Base-by-base conservation (phyloP, 2,329 filamentous ascomycete genomes). In the Decorospora gaudefroyi region DNA sequence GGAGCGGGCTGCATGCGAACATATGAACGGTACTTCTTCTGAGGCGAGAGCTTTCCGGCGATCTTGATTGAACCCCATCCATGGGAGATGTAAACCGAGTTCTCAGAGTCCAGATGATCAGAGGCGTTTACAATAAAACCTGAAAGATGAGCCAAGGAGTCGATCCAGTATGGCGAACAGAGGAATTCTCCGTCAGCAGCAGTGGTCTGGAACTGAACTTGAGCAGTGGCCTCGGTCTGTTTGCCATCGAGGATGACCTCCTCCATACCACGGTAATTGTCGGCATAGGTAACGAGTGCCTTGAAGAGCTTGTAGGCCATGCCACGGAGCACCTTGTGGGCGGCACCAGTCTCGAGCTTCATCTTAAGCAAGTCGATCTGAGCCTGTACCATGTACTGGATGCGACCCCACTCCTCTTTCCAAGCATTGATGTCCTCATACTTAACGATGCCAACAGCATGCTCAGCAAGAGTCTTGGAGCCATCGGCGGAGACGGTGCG, bases 271-370 rank as follows among this genome's bases (percentile, higher is more conserved):
- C 78, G 75, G 66, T 79, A 83, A 57, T 76, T 79, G 44, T 76
- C 72, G 44, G 77, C 75, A 55, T 83, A 83, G 35, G 76, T 77
- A 25, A 82, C 80, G 21, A 82, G 71, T 39, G 78, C 74, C 60
- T 78, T 78, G 72, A 82, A 82, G 37, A 86, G 78, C 72, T 90
- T 91, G 78, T 93, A 93, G 10, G 86, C 85, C 73, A 90, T 81
- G 22, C 86, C 86, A 17, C 86, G 83, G 35, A 86, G 81, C 50
- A 90, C 80, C 71, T 87, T 86, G 65, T 87, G 86, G 18, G 86
- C 85, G 42, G 80, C 78, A 26, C 86, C 86, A 22, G 75, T 77
- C 57, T 80, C 73, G 42, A 86, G 84, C 46, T 82, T 85, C 50
- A 80, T 77, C 59, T 83, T 81, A 63, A 92, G 82, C 23, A 90